Percentiles rank a stretch among this genome's conserved stretches.
phyloP scores from a whole-genome alignment of 345 rosid genomes.

The Iberis pinnata region DNA sequence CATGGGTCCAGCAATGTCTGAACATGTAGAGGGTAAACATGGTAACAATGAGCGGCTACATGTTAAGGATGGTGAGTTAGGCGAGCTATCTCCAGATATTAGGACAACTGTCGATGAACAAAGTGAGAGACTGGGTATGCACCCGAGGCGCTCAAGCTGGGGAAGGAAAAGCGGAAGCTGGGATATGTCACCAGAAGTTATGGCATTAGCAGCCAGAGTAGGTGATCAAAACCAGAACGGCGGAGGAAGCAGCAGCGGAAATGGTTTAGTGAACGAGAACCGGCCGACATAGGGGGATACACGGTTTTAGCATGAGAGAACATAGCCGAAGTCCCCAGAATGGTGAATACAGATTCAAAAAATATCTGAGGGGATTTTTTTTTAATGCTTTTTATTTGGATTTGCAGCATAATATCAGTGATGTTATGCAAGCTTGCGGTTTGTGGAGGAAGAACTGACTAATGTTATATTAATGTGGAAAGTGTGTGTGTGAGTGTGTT shows the following conservation, averaged over 20 bases:
- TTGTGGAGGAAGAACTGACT: constrained; percentile 13
- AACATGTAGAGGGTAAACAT: constrained; percentile 56
- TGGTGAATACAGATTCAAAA: constrained; percentile 30
- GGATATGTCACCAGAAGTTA: constrained; percentile 80
- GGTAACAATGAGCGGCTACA: constrained; percentile 49
- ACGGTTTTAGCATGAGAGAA: constrained; percentile 22
- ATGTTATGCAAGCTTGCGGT: constrained; percentile 18
- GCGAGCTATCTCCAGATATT: constrained; percentile 60
- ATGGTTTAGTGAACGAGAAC: constrained; percentile 42
- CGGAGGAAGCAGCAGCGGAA: constrained; percentile 59
- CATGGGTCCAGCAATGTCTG: constrained; percentile 49
- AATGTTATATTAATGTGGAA: constrained; percentile 26
- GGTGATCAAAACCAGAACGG: constrained; percentile 65
- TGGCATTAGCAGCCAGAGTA: constrained; percentile 80
- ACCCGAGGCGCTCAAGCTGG: constrained; percentile 70
- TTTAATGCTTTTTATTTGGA: constrained; percentile 15
- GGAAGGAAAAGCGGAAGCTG: constrained; percentile 72
- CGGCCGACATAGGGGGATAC: constrained; percentile 37
- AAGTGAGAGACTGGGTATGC: constrained; percentile 57
- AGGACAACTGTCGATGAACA: constrained; percentile 60
- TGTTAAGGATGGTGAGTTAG: constrained; percentile 76
- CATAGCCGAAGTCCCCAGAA: not conserved
- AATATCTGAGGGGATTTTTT: constrained; percentile 6
- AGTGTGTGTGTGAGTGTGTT: constrained; percentile 20
- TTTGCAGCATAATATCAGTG: constrained; percentile 23